Base-by-base conservation (phyloP, 192 early-diverging fungal genomes). In the Gigaspora rosea region DNA sequence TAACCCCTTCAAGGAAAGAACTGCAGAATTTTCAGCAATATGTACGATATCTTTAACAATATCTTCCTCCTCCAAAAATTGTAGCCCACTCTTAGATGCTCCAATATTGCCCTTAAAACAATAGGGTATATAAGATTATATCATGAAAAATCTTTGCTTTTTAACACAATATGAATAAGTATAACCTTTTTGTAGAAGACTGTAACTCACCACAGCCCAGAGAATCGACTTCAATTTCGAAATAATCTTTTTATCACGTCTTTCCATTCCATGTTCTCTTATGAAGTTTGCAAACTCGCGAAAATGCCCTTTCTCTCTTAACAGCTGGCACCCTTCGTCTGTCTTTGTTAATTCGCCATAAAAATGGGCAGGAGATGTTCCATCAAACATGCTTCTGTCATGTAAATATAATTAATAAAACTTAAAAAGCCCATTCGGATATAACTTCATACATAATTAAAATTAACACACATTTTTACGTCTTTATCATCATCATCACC, bases 311-410 rank as follows among this genome's bases (percentile, higher is more conserved):
- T 85, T 87, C 67, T 85, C 83, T 22, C 86, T 70, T 35, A 96
- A 78, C 20, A 90, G 79, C 22, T 82, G 75, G 68, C 90, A 91
- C 15, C 94, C 94, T 85, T 94, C 89, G 18, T 83, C 81, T 10
- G 94, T 95, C 71, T 92, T 89, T 9, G 92, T 86, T 46, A 96
- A 79, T 75, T 94, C 89, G 9, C 93, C 92, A 75, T 93, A 94
- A 76, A 96, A 94, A 79, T 96, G 94, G 13, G 91, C 85, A 6
- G 88, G 90, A 3, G 86, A 80, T 51, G 73, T 73, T 20, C 82
- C 85, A 47, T 84, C 81, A 27, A 82, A 79, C 4, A 81, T 78
- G 66, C 80, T 80, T 41, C 82, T 85, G 67, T 46, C 27, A 41
- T 11, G 46, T 66, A 47, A 46, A 4, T 36, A 66, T n/a, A 27